Conservation (phyloP, 2,329 filamentous ascomycete genomes). For the Pyrenophora tritici-repentis region DNA sequence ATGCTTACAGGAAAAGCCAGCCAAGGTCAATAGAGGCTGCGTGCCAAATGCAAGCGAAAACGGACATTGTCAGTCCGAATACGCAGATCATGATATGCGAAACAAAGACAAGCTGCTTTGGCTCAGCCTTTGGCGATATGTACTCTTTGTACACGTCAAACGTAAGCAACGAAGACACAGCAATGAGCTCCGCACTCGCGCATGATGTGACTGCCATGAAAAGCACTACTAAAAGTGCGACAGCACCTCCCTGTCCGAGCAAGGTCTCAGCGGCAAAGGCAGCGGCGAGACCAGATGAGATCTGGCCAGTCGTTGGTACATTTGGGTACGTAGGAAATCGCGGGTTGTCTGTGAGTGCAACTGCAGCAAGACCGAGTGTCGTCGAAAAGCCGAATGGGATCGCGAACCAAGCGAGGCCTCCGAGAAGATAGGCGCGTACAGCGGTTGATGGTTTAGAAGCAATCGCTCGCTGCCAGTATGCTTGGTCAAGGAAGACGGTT, state of each 20-base stretch:
- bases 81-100: slow-evolving; percentile 49
- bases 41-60: slow-evolving; percentile 48
- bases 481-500: slow-evolving; percentile 51
- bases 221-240: slow-evolving; percentile 36
- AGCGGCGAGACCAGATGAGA: slow-evolving; percentile 36
- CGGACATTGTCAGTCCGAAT: slow-evolving; percentile 49
- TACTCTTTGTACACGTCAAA: slow-evolving; percentile 54
- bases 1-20: slow-evolving; percentile 45
- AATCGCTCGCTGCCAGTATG: slow-evolving; percentile 54
- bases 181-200: slow-evolving; percentile 50
- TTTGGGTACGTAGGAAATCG: slow-evolving; percentile 52
- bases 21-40: slow-evolving; percentile 48
- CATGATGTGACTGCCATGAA: slow-evolving; percentile 46
- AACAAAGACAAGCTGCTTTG: slow-evolving; percentile 46
- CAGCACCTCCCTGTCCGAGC: slow-evolving; percentile 37
- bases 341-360: slow-evolving; percentile 51
- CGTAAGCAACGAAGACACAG: slow-evolving; percentile 48
- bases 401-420: slow-evolving; percentile 55
- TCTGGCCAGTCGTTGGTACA: slow-evolving; percentile 29
- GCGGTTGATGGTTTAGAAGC: slow-evolving; percentile 37
- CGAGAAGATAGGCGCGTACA: slow-evolving; percentile 44
- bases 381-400: slow-evolving; percentile 56
- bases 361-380: slow-evolving; percentile 53
- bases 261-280: slow-evolving; percentile 38
- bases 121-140: slow-evolving; percentile 45